Conservation (phyloP, 148 eudicot genomes). For the Simmondsia chinensis region DNA sequence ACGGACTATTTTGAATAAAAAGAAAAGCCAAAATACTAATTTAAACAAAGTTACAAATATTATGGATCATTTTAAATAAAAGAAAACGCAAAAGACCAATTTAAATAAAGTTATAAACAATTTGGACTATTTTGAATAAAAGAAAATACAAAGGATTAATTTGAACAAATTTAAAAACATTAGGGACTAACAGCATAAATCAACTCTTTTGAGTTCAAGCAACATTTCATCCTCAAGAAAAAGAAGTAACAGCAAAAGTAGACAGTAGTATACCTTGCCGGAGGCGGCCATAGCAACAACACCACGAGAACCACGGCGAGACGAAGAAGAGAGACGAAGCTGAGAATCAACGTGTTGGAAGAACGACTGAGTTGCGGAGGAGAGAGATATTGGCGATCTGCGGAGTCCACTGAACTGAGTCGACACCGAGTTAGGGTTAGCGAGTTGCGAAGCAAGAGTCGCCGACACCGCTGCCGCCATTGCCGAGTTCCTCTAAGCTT, state of each 20-base stretch:
- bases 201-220: no score
- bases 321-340: constrained; percentile 45
- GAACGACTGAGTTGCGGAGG: constrained; percentile 29
- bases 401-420: constrained; percentile 52
- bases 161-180: no score
- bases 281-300: constrained; percentile 80
- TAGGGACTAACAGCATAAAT: no score
- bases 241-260: not conserved
- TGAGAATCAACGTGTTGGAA: constrained; percentile 47
- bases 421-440: constrained; percentile 31
- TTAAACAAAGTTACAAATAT: no score
- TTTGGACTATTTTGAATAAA: no score
- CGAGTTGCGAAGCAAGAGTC: constrained; percentile 35
- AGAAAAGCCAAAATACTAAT: no score
- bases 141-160: no score
- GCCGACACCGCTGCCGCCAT: constrained; percentile 64
- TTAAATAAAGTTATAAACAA: no score
- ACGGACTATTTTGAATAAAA: no score
- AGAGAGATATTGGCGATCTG: constrained; percentile 34
- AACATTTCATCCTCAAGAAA: no score
- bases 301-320: constrained; percentile 34
- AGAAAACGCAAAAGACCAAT: no score
- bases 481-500: not conserved
- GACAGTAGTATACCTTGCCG: constrained; percentile 36
- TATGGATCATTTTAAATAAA: no score